A percentile compares a stretch with the other conserved stretches of the same genome.
Conservation (phyloP, 768 basidiomycete genomes). For the Lentinula lateritia region DNA sequence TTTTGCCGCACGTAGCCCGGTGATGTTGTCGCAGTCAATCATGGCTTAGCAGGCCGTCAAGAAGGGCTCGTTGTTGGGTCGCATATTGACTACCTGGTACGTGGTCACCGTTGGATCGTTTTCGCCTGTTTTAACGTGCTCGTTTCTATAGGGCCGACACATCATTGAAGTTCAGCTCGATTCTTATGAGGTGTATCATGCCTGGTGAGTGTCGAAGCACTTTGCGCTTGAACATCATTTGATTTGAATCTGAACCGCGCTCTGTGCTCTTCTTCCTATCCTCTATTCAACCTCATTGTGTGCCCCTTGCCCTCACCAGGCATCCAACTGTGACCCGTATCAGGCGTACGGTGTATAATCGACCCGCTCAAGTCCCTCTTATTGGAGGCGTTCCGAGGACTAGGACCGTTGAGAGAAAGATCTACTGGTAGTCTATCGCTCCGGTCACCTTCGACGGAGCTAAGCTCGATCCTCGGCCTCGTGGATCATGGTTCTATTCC, state of each 20-base stretch:
- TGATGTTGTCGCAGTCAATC: slow-evolving; percentile 74
- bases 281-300: neutral
- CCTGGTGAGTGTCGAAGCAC: slow-evolving; percentile 40
- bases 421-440: slow-evolving; percentile 54
- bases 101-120: slow-evolving; percentile 20
- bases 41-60: slow-evolving; percentile 54
- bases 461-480: neutral
- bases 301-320: slow-evolving; percentile 26
- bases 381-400: slow-evolving; percentile 33
- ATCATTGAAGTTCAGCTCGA: slow-evolving; percentile 81
- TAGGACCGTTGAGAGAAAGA: slow-evolving; percentile 65
- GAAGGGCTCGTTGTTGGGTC: slow-evolving; percentile 82
- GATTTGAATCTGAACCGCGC: neutral
- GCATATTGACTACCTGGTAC: slow-evolving; percentile 62
- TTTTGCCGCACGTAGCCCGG: slow-evolving; percentile 40
- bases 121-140: neutral
- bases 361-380: slow-evolving; percentile 23
- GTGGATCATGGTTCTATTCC: neutral
- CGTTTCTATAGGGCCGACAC: slow-evolving; percentile 62
- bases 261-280: neutral
- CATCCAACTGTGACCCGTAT: slow-evolving; percentile 79
- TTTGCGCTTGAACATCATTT: neutral
- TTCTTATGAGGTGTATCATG: slow-evolving; percentile 58
- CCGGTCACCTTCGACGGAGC: neutral
- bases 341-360: slow-evolving; percentile 61